Base-by-base conservation (phyloP, 371 early-diverging fungal genomes). In the Thermomucor indicae-seudaticae region DNA sequence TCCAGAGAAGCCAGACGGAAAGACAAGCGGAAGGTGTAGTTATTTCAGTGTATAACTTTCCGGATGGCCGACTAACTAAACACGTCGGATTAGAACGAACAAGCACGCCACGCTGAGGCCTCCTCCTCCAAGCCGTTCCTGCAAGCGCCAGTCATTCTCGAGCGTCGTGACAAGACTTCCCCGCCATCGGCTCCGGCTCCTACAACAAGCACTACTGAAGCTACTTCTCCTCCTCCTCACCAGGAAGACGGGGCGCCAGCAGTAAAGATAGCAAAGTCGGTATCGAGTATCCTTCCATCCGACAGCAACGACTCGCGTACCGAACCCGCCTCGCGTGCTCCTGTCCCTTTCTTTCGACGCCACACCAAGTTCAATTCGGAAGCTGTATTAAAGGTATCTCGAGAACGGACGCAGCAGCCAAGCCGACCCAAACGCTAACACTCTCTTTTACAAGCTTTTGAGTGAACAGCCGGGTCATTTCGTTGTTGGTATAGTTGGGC, bases 391-490 rank as follows among this genome's bases (percentile, higher is more conserved):
- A 49, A 54, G 50, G 60, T 38, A 50, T 23, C 29, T 11, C 5
- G 11, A 37, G 20, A 29, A 17, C 3, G 22, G 22, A 8, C 3
- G 27, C 27, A 51, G n/a, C 12, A 20, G 20, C 23, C 3, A 25
- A n/a, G 16, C 39, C 39, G 6, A 53, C 16, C 48, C n/a, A 43
- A 43, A n/a, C n/a, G n/a, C n/a, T n/a, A n/a, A n/a, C n/a, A n/a
- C n/a, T n/a, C n/a, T n/a, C n/a, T 4, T 23, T 30, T 10, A 38
- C 4, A 51, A 80, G 81, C 56, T 67, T 53, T 44, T 81, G n/a
- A 65, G 68, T 8, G 90, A 89, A 25, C 64, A 76, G 39, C 87
- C 90, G n/a, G 90, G 88, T 22, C 85, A 86, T 62, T 90, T 86
- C 56, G 81, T 86, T 5, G 76, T 90, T 22, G 89, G 90, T 10